phyloP scores from a whole-genome alignment of 345 rosid genomes.

The Aethionema arabicum region DNA sequence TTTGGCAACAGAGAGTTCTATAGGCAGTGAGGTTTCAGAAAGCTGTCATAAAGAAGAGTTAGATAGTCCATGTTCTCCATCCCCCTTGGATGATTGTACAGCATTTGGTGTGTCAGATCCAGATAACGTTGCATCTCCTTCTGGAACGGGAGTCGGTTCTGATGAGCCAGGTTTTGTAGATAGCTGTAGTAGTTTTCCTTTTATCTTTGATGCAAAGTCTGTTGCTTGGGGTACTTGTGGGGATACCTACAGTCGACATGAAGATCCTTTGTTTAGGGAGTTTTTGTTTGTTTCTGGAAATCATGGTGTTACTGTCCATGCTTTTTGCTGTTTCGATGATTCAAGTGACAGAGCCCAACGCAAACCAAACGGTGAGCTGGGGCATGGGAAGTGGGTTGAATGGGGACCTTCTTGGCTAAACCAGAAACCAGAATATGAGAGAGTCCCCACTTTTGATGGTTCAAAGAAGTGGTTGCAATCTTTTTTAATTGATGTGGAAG shows the following conservation, averaged over 20 bases:
- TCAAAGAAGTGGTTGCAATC: slow-evolving; percentile 81
- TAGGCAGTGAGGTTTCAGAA: slow-evolving; percentile 38
- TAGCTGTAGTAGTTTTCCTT: slow-evolving; percentile 46
- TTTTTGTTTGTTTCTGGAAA: slow-evolving; percentile 73
- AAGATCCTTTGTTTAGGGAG: slow-evolving; percentile 66
- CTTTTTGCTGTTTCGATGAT: slow-evolving; percentile 53
- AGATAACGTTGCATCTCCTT: slow-evolving; percentile 47
- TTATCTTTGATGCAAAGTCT: slow-evolving; percentile 69
- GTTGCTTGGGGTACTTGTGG: slow-evolving; percentile 90
- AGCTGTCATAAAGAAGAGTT: slow-evolving; percentile 35
- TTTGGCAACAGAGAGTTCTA: slow-evolving; percentile 40
- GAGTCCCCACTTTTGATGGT: slow-evolving; percentile 37
- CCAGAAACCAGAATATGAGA: slow-evolving; percentile 37
- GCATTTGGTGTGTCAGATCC: slow-evolving; percentile 46
- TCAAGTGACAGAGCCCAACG: slow-evolving; percentile 31
- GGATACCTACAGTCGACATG: slow-evolving; percentile 62
- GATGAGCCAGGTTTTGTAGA: slow-evolving; percentile 44
- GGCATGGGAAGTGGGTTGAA: slow-evolving; percentile 80
- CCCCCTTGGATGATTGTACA: slow-evolving; percentile 7
- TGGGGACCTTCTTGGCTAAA: slow-evolving; percentile 73
- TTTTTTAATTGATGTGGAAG: slow-evolving; percentile 60
- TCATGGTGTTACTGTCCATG: slow-evolving; percentile 77
- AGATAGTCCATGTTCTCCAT: slow-evolving; percentile 39
- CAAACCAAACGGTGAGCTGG: slow-evolving; percentile 43
- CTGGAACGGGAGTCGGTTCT: slow-evolving; percentile 52